A percentile compares a stretch with the other conserved stretches of the same genome.
phyloP scores from a whole-genome alignment of 176 grass and related monocot species.

The Dactylis glomerata region DNA sequence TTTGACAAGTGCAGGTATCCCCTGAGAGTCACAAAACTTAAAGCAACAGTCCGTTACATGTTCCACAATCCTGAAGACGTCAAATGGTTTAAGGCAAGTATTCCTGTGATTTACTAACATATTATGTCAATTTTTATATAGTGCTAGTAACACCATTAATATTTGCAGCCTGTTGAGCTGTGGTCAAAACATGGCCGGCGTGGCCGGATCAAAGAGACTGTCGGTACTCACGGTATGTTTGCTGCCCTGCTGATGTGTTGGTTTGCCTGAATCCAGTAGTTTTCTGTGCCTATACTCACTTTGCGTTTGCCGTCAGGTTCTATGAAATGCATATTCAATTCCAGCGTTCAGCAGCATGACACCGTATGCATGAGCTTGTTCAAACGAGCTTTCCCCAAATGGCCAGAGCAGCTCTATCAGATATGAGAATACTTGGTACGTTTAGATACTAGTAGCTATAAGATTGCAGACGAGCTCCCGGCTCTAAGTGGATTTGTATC shows the following conservation, averaged over 20 bases:
- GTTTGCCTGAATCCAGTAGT: neutral
- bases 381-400: conserved; percentile 86
- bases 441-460: neutral
- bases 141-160: neutral
- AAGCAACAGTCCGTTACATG: conserved; percentile 89
- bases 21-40: conserved; percentile 87
- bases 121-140: neutral
- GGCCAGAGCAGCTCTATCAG: conserved; percentile 70
- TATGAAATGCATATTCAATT: conserved; percentile 94
- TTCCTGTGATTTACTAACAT: neutral
- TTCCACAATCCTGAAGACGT: conserved; percentile 87
- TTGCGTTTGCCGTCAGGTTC: conserved; percentile 41
- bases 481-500: conserved; percentile 3
- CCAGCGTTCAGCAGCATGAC: conserved; percentile 84
- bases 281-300: neutral
- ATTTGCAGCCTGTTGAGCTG: conserved; percentile 78
- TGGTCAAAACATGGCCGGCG: conserved; percentile 87
- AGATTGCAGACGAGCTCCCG: neutral
- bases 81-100: conserved; percentile 95
- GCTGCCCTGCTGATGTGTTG: neutral
- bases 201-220: conserved; percentile 88
- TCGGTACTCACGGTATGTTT: conserved; percentile 84
- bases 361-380: conserved; percentile 92
- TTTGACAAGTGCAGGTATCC: conserved; percentile 66
- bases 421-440: neutral